Base-by-base conservation (phyloP, 2,329 filamentous ascomycete genomes). In the Knufia petricola region DNA sequence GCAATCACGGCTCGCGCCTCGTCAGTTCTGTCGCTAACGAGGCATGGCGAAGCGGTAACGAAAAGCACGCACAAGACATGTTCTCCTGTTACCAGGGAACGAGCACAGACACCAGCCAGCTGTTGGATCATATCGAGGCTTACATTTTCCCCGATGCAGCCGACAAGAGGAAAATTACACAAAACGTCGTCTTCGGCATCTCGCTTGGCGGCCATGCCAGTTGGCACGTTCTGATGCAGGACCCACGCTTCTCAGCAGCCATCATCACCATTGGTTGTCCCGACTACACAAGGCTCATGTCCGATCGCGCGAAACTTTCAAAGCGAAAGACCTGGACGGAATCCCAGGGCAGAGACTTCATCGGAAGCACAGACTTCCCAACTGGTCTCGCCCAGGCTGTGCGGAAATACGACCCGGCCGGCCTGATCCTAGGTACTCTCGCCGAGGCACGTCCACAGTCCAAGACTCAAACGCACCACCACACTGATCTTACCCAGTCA, bases 21-120 rank as follows among this genome's bases (percentile, higher is more conserved):
- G 77, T 90, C 1, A 75, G 82, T 58, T 68, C 76, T 6, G 57
- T 74, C 15, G 80, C 84, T 21, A 96, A 95, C 63, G 73, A 82
- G 57, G 75, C 83, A 3, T 96, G 89, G 90, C 76, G 78, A 37
- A 67, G 78, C 31, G 88, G 87, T 24, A 95, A 95, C 62, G 70
- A 75, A 6, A 77, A 74, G 4, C 92, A 96, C 69, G 90, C 88
- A 0, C 80, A 87, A 62, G 92, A 98, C 65, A 95, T 98, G 88
- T 88, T 92, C 63, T 81, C 78, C 46, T 53, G 45, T 42, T 55
- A 56, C 36, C 72, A 77, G 55, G 79, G 79, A 46, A 90, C 85
- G 0, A 83, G 84, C 12, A 67, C 71, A n/a, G 90, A 96, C 64
- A 81, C 83, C 28, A 78, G 76, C 13, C 72, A 82, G 8, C 69